Conservation (phyloP, 2,329 filamentous ascomycete species). For the Fusarium domesticum region DNA sequence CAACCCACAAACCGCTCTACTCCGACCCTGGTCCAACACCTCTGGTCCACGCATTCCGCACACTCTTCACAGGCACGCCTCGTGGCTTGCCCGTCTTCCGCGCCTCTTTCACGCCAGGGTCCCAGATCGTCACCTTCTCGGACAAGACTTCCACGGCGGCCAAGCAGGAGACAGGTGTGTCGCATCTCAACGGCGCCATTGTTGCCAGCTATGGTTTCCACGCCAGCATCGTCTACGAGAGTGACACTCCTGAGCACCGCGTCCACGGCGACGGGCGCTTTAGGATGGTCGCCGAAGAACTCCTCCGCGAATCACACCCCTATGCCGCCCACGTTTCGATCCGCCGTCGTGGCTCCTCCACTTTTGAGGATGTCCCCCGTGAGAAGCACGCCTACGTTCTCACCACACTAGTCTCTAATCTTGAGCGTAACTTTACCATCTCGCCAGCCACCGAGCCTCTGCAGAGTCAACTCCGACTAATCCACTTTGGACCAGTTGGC, state of each 20-base stretch:
- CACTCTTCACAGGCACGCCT: conserved; percentile 57
- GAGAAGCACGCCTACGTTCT: conserved; percentile 72
- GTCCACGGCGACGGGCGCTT: conserved; percentile 76
- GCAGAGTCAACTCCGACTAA: conserved; percentile 66
- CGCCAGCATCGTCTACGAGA: conserved; percentile 83
- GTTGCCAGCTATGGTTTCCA: conserved; percentile 91
- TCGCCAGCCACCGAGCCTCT: conserved; percentile 70
- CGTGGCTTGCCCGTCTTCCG: conserved; percentile 59
- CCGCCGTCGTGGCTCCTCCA: conserved; percentile 11
- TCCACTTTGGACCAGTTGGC: conserved; percentile 69
- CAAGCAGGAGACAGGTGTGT: conserved; percentile 35
- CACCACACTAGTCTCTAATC: conserved; percentile 70
- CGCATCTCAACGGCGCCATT: conserved; percentile 67
- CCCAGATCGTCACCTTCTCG: conserved; percentile 44
- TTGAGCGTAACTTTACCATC: conserved; percentile 80
- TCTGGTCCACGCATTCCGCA: conserved; percentile 51
- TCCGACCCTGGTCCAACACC: conserved; percentile 36
- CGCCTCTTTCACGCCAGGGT: conserved; percentile 58
- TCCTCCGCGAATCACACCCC: conserved; percentile 56
- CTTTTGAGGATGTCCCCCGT: conserved; percentile 32
- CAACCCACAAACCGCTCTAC: conserved; percentile 58
- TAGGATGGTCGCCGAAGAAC: conserved; percentile 75
- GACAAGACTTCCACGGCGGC: conserved; percentile 10
- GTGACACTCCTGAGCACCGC: conserved; percentile 79
- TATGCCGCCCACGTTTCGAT: conserved; percentile 47